Conservation (phyloP, 2,329 filamentous ascomycete genomes). For the Microsporum canis region DNA sequence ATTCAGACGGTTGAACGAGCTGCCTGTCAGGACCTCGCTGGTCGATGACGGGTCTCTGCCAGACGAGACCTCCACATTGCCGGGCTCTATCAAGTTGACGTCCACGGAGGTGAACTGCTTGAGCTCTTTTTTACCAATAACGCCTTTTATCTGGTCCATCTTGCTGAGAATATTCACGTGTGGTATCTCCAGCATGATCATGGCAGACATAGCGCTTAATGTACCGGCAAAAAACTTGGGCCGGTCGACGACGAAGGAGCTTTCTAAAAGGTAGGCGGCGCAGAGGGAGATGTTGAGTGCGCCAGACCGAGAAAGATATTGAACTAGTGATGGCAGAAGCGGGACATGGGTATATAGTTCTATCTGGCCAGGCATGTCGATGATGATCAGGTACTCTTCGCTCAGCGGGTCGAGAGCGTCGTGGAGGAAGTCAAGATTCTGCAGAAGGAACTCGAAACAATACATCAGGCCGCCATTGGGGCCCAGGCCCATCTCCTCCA, state of each 20-base stretch:
- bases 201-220: conserved; percentile 92
- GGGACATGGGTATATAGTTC: conserved; percentile 97
- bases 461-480: conserved; percentile 91
- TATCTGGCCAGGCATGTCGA: conserved; percentile 98
- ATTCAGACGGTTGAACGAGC: conserved; percentile 77
- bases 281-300: conserved; percentile 82
- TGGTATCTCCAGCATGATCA: conserved; percentile 96
- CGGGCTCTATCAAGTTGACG: conserved; percentile 60
- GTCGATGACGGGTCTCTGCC: conserved; percentile 47
- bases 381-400: conserved; percentile 92
- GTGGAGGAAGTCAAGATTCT: conserved; percentile 85
- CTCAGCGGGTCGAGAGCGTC: conserved; percentile 74
- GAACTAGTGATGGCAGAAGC: conserved; percentile 72
- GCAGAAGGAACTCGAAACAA: conserved; percentile 91
- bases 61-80: conserved; percentile 34
- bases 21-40: conserved; percentile 56
- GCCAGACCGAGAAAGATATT: conserved; percentile 66
- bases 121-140: conserved; percentile 74
- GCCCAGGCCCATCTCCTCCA: conserved; percentile 85
- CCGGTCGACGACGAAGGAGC: conserved; percentile 87
- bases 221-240: conserved; percentile 97
- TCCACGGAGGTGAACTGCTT: conserved; percentile 87
- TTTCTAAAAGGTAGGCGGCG: conserved; percentile 87
- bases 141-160: conserved; percentile 91
- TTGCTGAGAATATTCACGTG: conserved; percentile 95